Evolutionary conservation across 345 rosid genomes (phyloP).

Genomic region (Eucalyptus regnans): DNA sequence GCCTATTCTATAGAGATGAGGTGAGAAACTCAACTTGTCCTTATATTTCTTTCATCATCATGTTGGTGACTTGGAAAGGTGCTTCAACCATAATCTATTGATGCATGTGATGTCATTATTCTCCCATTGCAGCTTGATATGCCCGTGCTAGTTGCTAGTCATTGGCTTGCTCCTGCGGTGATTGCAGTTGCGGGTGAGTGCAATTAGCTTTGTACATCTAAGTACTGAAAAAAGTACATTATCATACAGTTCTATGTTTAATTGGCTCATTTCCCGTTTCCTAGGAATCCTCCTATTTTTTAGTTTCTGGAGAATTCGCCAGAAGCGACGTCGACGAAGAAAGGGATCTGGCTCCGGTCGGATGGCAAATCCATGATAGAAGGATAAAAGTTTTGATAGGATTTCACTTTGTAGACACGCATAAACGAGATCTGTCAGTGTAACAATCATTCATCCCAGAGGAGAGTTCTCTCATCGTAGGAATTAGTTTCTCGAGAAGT

Average conservation of each 20-base stretch:
- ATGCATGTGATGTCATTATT: not conserved
- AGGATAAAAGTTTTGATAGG: not conserved
- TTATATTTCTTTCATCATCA: not conserved
- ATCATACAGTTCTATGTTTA: not conserved
- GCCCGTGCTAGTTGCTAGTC: conserved; percentile 58
- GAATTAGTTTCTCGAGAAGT: not conserved
- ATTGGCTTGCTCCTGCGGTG: conserved; percentile 70
- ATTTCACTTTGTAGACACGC: not conserved
- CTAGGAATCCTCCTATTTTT: conserved; percentile 50
- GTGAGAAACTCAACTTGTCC: conserved; percentile 17
- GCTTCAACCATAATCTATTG: not conserved
- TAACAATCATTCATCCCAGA: not conserved
- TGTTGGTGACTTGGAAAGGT: not conserved
- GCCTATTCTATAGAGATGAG: conserved; percentile 62
- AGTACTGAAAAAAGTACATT: too few species aligned
- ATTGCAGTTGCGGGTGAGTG: conserved; percentile 55
- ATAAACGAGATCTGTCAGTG: not conserved
- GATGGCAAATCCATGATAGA: conserved; percentile 19
- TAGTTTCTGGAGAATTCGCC: conserved; percentile 78
- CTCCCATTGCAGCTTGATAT: conserved; percentile 50
- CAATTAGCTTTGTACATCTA: not conserved
- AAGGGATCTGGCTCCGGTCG: conserved; percentile 54
- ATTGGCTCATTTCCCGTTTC: not conserved
- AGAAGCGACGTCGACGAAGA: conserved; percentile 59
- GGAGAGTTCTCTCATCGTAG: not conserved